A percentile compares a stretch with the other conserved stretches of the same genome.
phyloP scores from a whole-genome alignment of 192 early-diverging fungal genomes.

The Linnemannia exigua region DNA sequence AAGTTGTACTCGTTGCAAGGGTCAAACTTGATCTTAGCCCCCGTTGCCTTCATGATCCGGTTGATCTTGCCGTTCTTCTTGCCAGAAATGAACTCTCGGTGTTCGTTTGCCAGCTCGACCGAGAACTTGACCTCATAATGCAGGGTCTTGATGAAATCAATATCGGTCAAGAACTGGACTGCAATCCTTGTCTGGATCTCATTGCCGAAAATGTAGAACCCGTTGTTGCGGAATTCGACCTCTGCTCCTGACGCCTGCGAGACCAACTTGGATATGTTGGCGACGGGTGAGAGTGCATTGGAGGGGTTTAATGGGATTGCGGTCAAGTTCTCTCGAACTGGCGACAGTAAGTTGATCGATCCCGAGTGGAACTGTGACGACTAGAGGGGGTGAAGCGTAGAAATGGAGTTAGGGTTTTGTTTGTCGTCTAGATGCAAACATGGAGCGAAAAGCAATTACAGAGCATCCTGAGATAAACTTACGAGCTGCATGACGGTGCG shows the following conservation, averaged over 20 bases:
- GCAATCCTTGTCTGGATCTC: slow-evolving; percentile 69
- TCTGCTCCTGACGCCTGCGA: slow-evolving; percentile 67
- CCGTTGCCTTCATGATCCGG: slow-evolving; percentile 78
- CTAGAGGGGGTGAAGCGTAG: background rate
- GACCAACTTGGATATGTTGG: slow-evolving; percentile 54
- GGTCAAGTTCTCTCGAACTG: slow-evolving; percentile 38
- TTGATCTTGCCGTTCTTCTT: slow-evolving; percentile 92
- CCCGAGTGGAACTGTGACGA: slow-evolving; percentile 54
- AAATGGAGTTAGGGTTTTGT: too few species aligned
- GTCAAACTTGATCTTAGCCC: slow-evolving; percentile 74
- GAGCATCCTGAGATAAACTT: slow-evolving; percentile 5
- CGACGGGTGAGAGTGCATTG: slow-evolving; percentile 36
- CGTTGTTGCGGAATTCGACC: slow-evolving; percentile 65
- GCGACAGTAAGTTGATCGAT: slow-evolving; percentile 41
- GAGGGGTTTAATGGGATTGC: slow-evolving; percentile 1
- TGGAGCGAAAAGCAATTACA: background rate
- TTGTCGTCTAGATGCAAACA: background rate
- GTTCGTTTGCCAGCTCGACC: slow-evolving; percentile 79
- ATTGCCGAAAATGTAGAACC: slow-evolving; percentile 77
- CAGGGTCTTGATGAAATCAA: slow-evolving; percentile 64
- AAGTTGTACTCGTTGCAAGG: slow-evolving; percentile 81
- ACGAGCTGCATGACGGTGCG: slow-evolving; percentile 79
- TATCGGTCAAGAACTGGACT: slow-evolving; percentile 65
- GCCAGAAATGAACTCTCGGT: slow-evolving; percentile 87
- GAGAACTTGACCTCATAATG: slow-evolving; percentile 75